phyloP scores from a whole-genome alignment of 2,329 filamentous ascomycete genomes.

The Niveomyces coronatus region DNA sequence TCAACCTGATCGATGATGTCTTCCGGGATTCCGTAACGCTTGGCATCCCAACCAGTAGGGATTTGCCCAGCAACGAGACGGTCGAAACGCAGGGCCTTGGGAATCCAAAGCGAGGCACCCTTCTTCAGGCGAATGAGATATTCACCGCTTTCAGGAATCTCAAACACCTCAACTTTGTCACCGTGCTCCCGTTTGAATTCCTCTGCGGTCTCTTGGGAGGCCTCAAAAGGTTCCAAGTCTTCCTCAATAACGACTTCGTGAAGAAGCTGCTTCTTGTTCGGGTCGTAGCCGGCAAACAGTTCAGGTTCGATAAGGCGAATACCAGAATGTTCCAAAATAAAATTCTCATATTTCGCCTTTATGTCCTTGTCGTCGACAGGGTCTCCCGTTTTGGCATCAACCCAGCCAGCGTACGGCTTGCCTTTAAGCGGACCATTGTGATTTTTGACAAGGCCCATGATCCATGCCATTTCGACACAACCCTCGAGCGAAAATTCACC shows the following conservation, averaged over 20 bases:
- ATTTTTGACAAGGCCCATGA: slow-evolving; percentile 99
- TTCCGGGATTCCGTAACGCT: slow-evolving; percentile 90
- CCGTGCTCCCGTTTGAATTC: slow-evolving; percentile 97
- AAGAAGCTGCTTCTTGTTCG: slow-evolving; percentile 95
- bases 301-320: slow-evolving; percentile 97
- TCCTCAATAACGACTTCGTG: slow-evolving; percentile 97
- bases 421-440: slow-evolving; percentile 95
- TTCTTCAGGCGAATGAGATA: slow-evolving; percentile 93
- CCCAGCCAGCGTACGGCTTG: slow-evolving; percentile 92
- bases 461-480: slow-evolving; percentile 98
- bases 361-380: slow-evolving; percentile 97
- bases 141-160: slow-evolving; percentile 86
- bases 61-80: slow-evolving; percentile 95
- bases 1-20: slow-evolving; percentile 98
- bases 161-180: slow-evolving; percentile 95
- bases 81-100: slow-evolving; percentile 94
- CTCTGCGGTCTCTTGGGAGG: slow-evolving; percentile 92
- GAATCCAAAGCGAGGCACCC: slow-evolving; percentile 88
- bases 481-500: slow-evolving; percentile 96
- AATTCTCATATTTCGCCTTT: slow-evolving; percentile 94
- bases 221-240: slow-evolving; percentile 92
- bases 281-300: slow-evolving; percentile 92
- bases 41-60: slow-evolving; percentile 93
- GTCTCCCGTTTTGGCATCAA: slow-evolving; percentile 87
- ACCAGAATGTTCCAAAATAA: slow-evolving; percentile 90